phyloP scores from a whole-genome alignment of 345 rosid genomes.

The Euphorbia pulcherrima region DNA sequence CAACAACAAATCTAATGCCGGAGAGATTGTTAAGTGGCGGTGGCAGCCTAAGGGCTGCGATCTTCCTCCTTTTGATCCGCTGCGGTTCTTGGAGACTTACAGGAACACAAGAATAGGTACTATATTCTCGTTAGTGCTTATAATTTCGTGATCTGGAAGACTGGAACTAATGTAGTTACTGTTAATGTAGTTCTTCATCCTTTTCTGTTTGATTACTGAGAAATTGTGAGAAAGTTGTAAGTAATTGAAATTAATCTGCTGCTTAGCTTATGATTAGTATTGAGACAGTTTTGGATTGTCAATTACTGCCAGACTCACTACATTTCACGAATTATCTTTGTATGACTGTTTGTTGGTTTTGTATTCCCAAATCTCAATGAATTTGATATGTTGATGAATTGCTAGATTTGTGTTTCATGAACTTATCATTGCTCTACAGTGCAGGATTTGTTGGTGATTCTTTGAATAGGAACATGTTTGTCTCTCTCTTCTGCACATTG shows the following conservation, averaged over 20 bases:
- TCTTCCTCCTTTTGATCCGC: constrained; percentile 62
- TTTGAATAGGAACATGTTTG: constrained; percentile 92
- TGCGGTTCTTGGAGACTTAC: constrained; percentile 43
- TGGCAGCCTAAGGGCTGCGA: constrained; percentile 71
- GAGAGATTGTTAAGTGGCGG: constrained; percentile 67
- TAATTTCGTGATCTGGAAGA: background rate
- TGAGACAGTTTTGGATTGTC: background rate
- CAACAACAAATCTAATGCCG: constrained; percentile 57
- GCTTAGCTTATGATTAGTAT: background rate
- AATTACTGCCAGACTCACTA: background rate
- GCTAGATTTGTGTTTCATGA: constrained; percentile 10
- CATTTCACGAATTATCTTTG: background rate
- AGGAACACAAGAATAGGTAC: constrained; percentile 74
- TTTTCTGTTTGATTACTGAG: background rate
- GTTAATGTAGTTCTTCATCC: background rate
- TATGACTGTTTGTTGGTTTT: background rate
- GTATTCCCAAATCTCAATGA: background rate
- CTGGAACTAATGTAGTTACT: background rate
- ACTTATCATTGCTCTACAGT: constrained; percentile 40
- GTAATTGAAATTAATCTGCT: background rate
- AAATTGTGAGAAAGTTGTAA: background rate
- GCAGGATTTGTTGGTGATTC: constrained; percentile 98
- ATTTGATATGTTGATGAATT: background rate
- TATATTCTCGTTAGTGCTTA: background rate
- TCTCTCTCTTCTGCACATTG: constrained; percentile 72